These are phyloP conservation scores for Myrica gale DNA, from an alignment of 306 rosid species.

Conservation along the genomic window DNA sequence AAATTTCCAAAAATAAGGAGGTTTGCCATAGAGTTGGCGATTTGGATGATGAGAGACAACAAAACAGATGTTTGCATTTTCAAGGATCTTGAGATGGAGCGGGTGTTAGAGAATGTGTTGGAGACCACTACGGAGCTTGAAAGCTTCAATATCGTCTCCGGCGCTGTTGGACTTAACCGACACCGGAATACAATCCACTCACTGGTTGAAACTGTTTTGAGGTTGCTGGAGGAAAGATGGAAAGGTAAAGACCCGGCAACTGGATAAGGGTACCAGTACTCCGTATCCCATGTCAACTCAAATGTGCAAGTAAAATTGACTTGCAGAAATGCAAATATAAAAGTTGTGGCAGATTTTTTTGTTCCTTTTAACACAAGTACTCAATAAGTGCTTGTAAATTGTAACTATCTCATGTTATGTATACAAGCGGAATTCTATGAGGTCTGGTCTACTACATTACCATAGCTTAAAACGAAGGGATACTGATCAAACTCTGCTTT, in stretches of 20 bases:
- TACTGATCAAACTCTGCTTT: too few species aligned
- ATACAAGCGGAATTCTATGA: too few species aligned
- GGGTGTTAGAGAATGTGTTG: constrained; percentile 62
- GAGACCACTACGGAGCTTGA: constrained; percentile 98
- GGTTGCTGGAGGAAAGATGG: constrained; percentile 39
- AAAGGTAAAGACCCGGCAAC: constrained; percentile 25
- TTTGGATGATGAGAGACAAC: constrained; percentile 87
- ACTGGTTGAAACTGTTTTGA: constrained; percentile 69
- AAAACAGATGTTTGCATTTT: constrained; percentile 45
- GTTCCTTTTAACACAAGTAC: too few species aligned
- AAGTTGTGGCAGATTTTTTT: not conserved
- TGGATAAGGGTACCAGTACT: constrained; percentile 3
- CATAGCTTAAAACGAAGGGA: too few species aligned
- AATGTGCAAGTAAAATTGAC: not conserved
- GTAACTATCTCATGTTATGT: too few species aligned
- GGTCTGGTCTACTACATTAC: too few species aligned
- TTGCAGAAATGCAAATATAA: constrained; percentile 8
- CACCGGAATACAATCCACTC: constrained; percentile 71
- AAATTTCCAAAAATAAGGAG: constrained; percentile 86
- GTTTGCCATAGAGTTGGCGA: constrained; percentile 71
- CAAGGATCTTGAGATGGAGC: constrained; percentile 52
- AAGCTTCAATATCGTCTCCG: constrained; percentile 90
- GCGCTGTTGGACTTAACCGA: constrained; percentile 77
- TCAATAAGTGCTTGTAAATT: too few species aligned
- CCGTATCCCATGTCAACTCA: constrained; percentile 5